Base-by-base conservation (phyloP, 1,284 basidiomycete species). In the Cutaneotrichosporon dermatis region DNA sequence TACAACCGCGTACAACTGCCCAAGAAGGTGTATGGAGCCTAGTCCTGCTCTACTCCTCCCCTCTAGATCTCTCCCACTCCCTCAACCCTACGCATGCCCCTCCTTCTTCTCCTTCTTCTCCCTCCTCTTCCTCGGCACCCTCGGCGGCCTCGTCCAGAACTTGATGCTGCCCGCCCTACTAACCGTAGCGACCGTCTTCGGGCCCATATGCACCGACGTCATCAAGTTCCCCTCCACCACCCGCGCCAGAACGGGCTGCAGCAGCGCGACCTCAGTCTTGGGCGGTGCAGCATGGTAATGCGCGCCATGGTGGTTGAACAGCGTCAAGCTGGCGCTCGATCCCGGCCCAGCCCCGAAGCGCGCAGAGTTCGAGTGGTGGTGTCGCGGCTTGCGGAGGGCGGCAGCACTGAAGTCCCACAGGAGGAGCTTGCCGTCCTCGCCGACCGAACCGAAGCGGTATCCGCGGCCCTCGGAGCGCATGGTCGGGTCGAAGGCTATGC, bases 351-450 rank as follows among this genome's bases (percentile, higher is more conserved):
- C 45, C 25, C 54, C 50, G 56, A 69, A 73, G 52, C 72, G 70
- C 2, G 72, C 73, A 1, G 67, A 51, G 44, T 66, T 71, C 12
- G 70, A 55, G 48, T 75, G 70, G 55, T 75, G 73, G 62, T 76
- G 75, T 50, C 76, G 60, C 9, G 77, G 77, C 67, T 76, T 68
- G 41, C 77, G 76, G 12, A 80, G 66, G 6, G 75, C 71, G 0
- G 79, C 79, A 3, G 78, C 88, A 2, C 89, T 91, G 67, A 95
- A 92, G 74, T 96, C 92, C 92, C 92, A 95, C 88, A 96, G 74
- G 51, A 95, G 88, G 6, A 96, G 74, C 73, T 93, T 93, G 74
- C 93, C 94, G 72, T 97, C 93, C 75, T 96, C 92, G 35, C 92
- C 93, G 1, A 95, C 90, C 67, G 89, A 92, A 2, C 88, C 91